Evolutionary conservation across 2,329 filamentous ascomycete genomes (phyloP), one percentile per base, ranked within the genome.

Genomic region (Whalleya microplaca): DNA sequence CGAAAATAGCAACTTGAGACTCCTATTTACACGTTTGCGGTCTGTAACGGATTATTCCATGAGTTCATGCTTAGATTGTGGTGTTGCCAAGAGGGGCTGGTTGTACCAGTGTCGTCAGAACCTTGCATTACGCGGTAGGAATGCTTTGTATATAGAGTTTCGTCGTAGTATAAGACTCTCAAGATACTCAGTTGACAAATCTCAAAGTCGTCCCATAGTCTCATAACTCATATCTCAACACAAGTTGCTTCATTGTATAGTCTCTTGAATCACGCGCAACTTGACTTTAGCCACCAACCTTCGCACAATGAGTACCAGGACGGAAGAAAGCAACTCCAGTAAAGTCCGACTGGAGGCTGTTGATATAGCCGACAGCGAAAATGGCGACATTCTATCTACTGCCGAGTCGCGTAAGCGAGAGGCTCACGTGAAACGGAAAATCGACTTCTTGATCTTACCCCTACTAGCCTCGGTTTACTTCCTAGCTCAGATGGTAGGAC

Each of bases 391-490:
- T 3, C 9, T 16, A 12, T 37, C 32, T 16, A 37, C 9, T 16
- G 14, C 14, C 32, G 32, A 37, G 32, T 37, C 32, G 3, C 32
- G 32, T 16, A 37, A 37, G 32, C 32, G 3, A 12, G 32, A 37
- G 32, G 32, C 32, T 16, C 8, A 14, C 3, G 20, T 60, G 27
- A 56, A 49, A 27, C 53, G 57, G 51, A 60, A 60, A 43, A 51
- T 56, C 3, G 57, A 60, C 41, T 48, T 60, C 6, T 48, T 60
- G 40, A 57, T 60, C 37, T 43, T 60, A 27, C 57, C 57, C 5
- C 18, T 60, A 9, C 41, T 60, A 7, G 44, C 55, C 3, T 49
- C 46, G 2, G 47, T 60, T 19, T 56, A 56, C 27, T 57, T 60
- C 41, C 44, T 60, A 14, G 53, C 53, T 3, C 47, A 55, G 10